Evolutionary conservation across 257 asterid genomes (phyloP), one percentile per base, ranked within the genome.

Genomic region (Scutellaria baicalensis): DNA sequence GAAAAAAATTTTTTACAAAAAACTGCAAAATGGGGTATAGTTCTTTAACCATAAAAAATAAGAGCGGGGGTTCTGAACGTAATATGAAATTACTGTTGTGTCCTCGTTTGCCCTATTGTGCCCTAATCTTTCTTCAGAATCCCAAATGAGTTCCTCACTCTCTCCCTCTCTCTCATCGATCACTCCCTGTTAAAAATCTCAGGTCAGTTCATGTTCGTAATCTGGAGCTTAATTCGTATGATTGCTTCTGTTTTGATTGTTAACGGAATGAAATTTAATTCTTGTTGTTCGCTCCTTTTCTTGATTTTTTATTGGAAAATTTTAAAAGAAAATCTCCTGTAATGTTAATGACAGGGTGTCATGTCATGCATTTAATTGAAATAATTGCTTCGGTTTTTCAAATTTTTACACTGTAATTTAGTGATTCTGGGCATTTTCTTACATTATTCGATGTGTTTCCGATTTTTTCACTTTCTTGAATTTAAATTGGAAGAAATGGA

Each of bases 91-190:
- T 65, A 64, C 77, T 43, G 61, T 45, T 62, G 39, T 60, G 20
- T 20, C 78, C 76, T 74, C 73, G 45, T 60, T 21, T 50, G 60
- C 57, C 68, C 54, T 55, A 44, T 58, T 49, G 42, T 43, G 13
- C 81, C 79, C 83, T 51, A 50, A 51, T 64, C 66, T 74, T 63
- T 38, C 70, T 38, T 68, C 58, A 14, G 58, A 75, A 68, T 75
- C 75, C 75, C 75, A 69, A 71, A 74, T 60, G 49, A 14, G 60
- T 73, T 73, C 70, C 48, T 66, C 72, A 23, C 66, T 57, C 68
- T 64, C 48, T 66, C 72, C 21, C 66, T 57, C 68, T 64, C 69
- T 61, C 27, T 2, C 4, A 36, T 23, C 73, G 76, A 45, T 45
- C 58, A 23, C 55, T 59, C 54, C 36, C 42, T 62, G 8, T 51